phyloP scores from a whole-genome alignment of 1,139 yeast species.

The Diutina mesorugosa region DNA sequence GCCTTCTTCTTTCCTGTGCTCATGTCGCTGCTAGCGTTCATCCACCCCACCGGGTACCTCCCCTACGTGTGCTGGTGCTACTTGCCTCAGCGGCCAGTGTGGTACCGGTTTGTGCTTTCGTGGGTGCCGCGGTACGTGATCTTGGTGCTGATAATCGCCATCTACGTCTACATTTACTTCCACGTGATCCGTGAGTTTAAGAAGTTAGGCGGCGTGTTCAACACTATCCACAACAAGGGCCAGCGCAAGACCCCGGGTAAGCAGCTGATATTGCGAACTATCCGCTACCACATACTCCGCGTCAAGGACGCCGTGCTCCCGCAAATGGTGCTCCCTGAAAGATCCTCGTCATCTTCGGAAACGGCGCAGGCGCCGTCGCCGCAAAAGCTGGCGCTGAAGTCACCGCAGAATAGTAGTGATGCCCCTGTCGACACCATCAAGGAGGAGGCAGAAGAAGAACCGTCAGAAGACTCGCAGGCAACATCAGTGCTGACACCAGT shows the following conservation, averaged over 20 bases:
- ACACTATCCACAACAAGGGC: conserved; percentile 15
- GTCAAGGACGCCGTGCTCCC: conserved; percentile 17
- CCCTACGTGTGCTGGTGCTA: conserved; percentile 74
- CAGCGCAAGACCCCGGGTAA: background rate
- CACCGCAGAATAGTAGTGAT: background rate
- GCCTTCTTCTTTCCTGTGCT: conserved; percentile 53
- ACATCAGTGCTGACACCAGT: background rate
- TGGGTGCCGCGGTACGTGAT: conserved; percentile 78
- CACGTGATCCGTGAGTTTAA: conserved; percentile 57
- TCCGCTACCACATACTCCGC: conserved; percentile 3
- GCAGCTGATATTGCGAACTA: background rate
- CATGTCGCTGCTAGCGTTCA: conserved; percentile 65
- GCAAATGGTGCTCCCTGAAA: conserved; percentile 17
- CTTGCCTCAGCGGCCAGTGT: conserved; percentile 57
- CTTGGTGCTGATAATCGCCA: conserved; percentile 45
- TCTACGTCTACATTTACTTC: conserved; percentile 61
- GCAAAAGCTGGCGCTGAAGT: background rate
- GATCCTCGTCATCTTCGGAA: background rate
- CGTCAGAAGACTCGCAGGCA: conserved; percentile 9
- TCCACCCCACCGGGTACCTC: conserved; percentile 36
- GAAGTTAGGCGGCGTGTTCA: conserved; percentile 34
- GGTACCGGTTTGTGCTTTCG: conserved; percentile 64
- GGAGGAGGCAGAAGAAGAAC: background rate
- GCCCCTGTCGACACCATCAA: background rate
- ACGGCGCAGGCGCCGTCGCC: background rate